These are phyloP conservation scores for Crucibulum laeve DNA, from an alignment of 768 basidiomycete species.

Conservation along the genomic window DNA sequence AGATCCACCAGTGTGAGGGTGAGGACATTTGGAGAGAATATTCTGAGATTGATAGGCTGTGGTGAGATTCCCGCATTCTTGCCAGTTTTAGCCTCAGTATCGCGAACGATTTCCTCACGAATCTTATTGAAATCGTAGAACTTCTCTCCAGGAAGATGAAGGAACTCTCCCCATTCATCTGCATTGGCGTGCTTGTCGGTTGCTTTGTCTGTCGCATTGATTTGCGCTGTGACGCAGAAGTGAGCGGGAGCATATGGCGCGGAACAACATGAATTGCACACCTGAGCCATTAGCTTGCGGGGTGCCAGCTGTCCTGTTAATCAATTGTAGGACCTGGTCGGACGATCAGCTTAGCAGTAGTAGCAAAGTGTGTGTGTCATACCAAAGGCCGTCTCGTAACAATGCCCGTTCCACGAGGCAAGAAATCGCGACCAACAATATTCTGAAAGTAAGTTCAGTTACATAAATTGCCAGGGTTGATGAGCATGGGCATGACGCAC, in stretches of 20 bases:
- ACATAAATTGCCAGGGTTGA: neutral
- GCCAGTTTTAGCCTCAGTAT: slow-evolving; percentile 98
- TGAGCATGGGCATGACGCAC: slow-evolving; percentile 30
- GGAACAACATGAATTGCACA: slow-evolving; percentile 28
- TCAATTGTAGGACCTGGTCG: slow-evolving; percentile 84
- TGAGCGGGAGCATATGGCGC: slow-evolving; percentile 1
- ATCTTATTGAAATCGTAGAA: slow-evolving; percentile 98
- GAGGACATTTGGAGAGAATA: slow-evolving; percentile 95
- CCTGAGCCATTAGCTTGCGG: slow-evolving; percentile 25
- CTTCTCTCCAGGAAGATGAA: slow-evolving; percentile 94
- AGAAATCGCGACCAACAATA: slow-evolving; percentile 96
- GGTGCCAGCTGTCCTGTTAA: slow-evolving; percentile 67
- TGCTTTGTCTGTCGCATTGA: slow-evolving; percentile 45
- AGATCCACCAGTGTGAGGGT: slow-evolving; percentile 97
- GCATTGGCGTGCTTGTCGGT: slow-evolving; percentile 78
- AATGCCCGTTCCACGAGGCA: slow-evolving; percentile 98
- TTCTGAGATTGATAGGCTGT: slow-evolving; percentile 93
- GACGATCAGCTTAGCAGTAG: slow-evolving; percentile 5
- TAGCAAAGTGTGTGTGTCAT: slow-evolving; percentile 18
- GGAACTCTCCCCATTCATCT: slow-evolving; percentile 99
- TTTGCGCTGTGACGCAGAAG: slow-evolving; percentile 29
- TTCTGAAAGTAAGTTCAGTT: slow-evolving; percentile 47
- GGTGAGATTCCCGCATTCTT: slow-evolving; percentile 98
- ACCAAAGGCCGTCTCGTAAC: slow-evolving; percentile 96
- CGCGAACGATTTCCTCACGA: slow-evolving; percentile 90